Evolutionary conservation across 2,329 filamentous ascomycete species (phyloP), one percentile per base, ranked within the genome.

Genomic region (Colletotrichum kahawae): DNA sequence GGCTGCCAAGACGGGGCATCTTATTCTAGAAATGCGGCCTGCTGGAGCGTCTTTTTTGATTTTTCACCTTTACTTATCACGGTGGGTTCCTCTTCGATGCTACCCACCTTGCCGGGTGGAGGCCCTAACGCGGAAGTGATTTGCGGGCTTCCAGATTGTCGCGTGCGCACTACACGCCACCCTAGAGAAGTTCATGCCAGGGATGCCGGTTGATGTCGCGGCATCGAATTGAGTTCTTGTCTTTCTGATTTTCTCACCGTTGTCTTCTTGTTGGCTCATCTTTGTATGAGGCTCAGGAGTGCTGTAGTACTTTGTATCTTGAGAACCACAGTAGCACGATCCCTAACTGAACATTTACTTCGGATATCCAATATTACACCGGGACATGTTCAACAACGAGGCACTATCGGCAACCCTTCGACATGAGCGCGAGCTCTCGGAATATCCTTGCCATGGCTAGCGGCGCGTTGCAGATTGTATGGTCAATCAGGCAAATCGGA

Each of bases 331-430:
- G n/a, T 48, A 18, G 9, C 38, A 51, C 43, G n/a, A 48, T 4
- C 0, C 4, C n/a, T 21, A 1, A 48, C 1, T 2, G n/a, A 48
- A 48, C n/a, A 48, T 4, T 4, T 2, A n/a, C 9, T 2, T 21
- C n/a, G 1, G 10, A 21, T 13, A 7, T 1, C 3, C 18, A 13
- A 4, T 0, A 4, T 21, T 2, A 21, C n/a, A 48, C 4, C 18
- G 43, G 21, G 43, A 7, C 3, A 48, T 21, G 10, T 2, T 48
- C n/a, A 1, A 13, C 10, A 4, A 21, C 0, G n/a, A 51, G 1
- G 43, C 43, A 51, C 43, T 51, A 51, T 21, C 43, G 10, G 38
- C 18, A 12, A 48, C 18, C 38, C 38, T n/a, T 43, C 43, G n/a
- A 21, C 38, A 21, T 13, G n/a, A 51, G 7, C 43, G 43, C 43